Evolutionary conservation across 139 green algal species (phyloP).

Genomic region (Trebouxia sp.): DNA sequence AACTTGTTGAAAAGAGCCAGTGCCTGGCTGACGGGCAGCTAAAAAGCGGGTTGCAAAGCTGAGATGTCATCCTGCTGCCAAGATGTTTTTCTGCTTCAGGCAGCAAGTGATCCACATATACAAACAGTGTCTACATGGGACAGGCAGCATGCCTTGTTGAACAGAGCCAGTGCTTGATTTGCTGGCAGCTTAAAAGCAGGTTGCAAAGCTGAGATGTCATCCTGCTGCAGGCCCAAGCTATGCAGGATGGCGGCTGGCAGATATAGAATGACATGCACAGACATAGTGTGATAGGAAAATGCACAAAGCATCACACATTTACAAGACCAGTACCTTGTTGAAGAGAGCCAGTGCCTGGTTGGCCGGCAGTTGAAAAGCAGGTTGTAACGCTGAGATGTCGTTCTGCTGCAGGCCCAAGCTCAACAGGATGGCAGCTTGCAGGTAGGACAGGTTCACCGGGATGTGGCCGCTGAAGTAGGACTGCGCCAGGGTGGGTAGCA

Average conservation of each 20-base stretch:
- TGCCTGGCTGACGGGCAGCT: no score
- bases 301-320: no score
- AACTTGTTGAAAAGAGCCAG: no score
- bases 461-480: constrained; percentile 83
- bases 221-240: constrained; percentile 72
- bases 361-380: constrained; percentile 73
- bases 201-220: constrained; percentile 59
- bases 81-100: no score
- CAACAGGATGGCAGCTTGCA: constrained; percentile 78
- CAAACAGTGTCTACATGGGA: no score
- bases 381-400: constrained; percentile 57
- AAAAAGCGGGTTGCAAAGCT: no score
- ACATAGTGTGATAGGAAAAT: no score
- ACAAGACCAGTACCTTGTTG: constrained; percentile 74
- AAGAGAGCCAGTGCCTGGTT: constrained; percentile 93
- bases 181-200: constrained; percentile 74
- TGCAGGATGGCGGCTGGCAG: constrained; percentile 79
- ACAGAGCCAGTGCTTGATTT: constrained; percentile 90
- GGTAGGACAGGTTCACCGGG: constrained; percentile 81
- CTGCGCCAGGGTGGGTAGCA: constrained; percentile 75
- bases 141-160: constrained; percentile 91
- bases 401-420: constrained; percentile 73
- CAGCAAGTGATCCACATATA: no score
- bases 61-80: no score
- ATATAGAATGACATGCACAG: no score